Base-by-base conservation (phyloP, 2,329 filamentous ascomycete species). In the Pseudogymnoascus verrucosus region DNA sequence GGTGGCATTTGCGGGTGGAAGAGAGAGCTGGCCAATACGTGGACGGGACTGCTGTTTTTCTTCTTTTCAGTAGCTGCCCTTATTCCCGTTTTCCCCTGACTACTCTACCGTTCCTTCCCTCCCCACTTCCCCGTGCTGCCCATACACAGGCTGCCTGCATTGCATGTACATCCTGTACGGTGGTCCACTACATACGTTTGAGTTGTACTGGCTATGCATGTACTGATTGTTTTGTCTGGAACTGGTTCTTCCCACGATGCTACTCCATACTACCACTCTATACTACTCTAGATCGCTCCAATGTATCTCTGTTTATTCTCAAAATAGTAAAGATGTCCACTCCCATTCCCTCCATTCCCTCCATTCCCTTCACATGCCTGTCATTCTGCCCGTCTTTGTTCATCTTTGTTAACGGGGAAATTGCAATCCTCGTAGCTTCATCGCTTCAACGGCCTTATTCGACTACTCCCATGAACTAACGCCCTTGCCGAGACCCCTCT, bases 401-500 rank as follows among this genome's bases (percentile, higher is more conserved):
- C 23, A 28, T 51, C 44, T n/a, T 8, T 7, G 44, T 51, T n/a
- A 51, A 51, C 23, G 28, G 26, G 57, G 57, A 60, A 60, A 60
- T 60, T 60, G 31, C 57, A 60, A 60, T 36, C 31, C 19, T 19
- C 14, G 16, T 60, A 60, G 57, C 57, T 60, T 60, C 57, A 36
- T 60, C 28, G 16, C 57, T 39, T 11, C 57, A 21, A 4, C 31
- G 5, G 23, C 23, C 23, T 28, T 26, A 47, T 47, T 47, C 28
- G 54, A 34, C 54, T 16, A 37, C 12, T 60, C 57, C 14, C 4
- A 6, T 28, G 54, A 54, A 31, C 16, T 23, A 60, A 36, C 7
- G 11, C 16, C 16, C 16, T 60, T 60, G 57, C 36, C 31, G 31
- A 60, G 31, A 36, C 31, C 21, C 36, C 36, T 60, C 31, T 37